Evolutionary conservation across 2,329 filamentous ascomycete genomes (phyloP).

Genomic region (Beauveria bassiana): DNA sequence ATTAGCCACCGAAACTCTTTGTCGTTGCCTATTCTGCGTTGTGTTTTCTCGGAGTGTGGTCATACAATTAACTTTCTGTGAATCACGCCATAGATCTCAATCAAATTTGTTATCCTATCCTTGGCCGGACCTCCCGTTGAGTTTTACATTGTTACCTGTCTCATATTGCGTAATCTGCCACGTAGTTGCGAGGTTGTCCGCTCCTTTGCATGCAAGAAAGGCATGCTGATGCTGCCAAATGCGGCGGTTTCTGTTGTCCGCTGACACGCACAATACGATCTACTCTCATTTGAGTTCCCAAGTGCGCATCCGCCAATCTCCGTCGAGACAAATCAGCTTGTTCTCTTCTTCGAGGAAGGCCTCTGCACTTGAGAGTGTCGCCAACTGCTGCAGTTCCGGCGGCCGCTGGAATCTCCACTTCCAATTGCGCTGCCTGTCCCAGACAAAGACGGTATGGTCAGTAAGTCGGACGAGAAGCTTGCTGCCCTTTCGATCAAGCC

Average conservation of each 20-base stretch:
- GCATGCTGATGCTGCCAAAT: not conserved
- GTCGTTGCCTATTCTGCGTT: too few relatives aligned
- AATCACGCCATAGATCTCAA: too few relatives aligned
- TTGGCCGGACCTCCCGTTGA: too few relatives aligned
- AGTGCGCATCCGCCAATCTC: slow-evolving; percentile 3
- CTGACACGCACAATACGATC: not conserved
- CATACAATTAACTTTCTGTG: too few relatives aligned
- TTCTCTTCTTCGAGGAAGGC: slow-evolving; percentile 2
- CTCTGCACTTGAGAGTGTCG: not conserved
- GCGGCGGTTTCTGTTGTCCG: not conserved
- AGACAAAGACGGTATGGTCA: not conserved
- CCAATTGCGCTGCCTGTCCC: not conserved
- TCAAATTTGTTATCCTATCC: too few relatives aligned
- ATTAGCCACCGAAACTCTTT: too few relatives aligned
- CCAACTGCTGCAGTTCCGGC: not conserved
- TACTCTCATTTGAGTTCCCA: not conserved
- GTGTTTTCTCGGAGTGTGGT: too few relatives aligned
- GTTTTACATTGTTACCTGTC: too few relatives aligned
- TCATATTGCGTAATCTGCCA: too few relatives aligned
- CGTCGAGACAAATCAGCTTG: not conserved
- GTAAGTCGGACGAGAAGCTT: slow-evolving; percentile 3
- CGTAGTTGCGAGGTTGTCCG: too few relatives aligned
- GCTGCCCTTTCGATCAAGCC: not conserved
- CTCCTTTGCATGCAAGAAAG: too few relatives aligned
- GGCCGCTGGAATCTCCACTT: slow-evolving; percentile 2